Conservation (phyloP, 176 grass and related monocot genomes). For the Areca catechu region DNA sequence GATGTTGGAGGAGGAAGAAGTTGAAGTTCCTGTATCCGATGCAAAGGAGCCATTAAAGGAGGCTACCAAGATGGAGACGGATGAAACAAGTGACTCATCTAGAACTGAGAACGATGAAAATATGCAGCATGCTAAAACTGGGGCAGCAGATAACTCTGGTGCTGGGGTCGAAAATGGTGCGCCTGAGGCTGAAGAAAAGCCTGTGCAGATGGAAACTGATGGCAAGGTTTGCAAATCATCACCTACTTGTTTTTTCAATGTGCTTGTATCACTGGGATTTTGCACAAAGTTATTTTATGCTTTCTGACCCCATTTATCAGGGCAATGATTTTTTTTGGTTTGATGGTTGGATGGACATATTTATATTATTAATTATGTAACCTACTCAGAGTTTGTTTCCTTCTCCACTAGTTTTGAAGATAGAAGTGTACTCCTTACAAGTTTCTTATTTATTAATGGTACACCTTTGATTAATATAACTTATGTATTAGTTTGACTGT, state of each 20-base stretch:
- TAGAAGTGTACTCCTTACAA: too few species aligned
- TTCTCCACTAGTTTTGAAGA: too few species aligned
- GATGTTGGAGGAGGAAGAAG: constrained; percentile 81
- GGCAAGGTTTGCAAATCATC: constrained; percentile 37
- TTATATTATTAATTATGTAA: too few species aligned
- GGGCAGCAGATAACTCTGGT: constrained; percentile 21
- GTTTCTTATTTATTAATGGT: too few species aligned
- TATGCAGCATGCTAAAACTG: constrained; percentile 55
- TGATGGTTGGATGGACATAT: too few species aligned
- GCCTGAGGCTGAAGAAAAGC: constrained; percentile 45
- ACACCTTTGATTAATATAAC: too few species aligned
- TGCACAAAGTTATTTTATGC: too few species aligned
- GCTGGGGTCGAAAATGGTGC: constrained; percentile 54
- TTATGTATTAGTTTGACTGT: too few species aligned
- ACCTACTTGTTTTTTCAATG: background rate
- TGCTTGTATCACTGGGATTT: background rate
- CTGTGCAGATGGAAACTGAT: constrained; percentile 87
- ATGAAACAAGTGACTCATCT: constrained; percentile 31
- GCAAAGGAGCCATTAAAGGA: constrained; percentile 24
- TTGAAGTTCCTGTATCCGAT: constrained; percentile 53
- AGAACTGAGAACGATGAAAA: constrained; percentile 36
- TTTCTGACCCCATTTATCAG: too few species aligned
- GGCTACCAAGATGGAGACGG: constrained; percentile 58
- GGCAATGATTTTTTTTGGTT: too few species aligned
- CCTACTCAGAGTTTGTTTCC: too few species aligned